Conservation (phyloP, 768 basidiomycete genomes). For the Pseudohyphozyma bogoriensis region DNA sequence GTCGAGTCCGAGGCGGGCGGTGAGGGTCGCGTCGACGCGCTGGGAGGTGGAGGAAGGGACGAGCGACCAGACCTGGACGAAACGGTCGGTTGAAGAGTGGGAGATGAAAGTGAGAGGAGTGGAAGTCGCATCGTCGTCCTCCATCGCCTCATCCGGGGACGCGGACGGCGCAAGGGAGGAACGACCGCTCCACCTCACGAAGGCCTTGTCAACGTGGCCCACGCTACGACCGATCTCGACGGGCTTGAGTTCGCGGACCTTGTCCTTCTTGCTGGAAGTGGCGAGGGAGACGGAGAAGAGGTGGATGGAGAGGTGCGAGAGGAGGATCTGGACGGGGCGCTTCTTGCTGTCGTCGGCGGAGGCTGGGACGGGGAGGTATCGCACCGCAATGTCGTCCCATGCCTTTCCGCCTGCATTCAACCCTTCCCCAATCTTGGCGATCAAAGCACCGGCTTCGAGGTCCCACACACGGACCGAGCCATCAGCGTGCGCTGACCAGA, state of each 20-base stretch:
- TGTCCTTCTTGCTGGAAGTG: conserved; percentile 24
- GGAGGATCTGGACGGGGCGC: conserved; percentile 17
- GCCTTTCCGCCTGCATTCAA: conserved; percentile 1
- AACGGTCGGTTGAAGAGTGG: conserved; percentile 23
- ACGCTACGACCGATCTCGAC: conserved; percentile 20
- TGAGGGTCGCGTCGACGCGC: conserved; percentile 13
- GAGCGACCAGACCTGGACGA: conserved; percentile 24
- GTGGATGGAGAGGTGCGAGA: conserved; percentile 22
- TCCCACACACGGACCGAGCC: conserved; percentile 25
- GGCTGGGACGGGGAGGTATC: conserved; percentile 13
- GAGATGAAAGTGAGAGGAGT: conserved; percentile 20
- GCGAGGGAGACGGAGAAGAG: conserved; percentile 16
- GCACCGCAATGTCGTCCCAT: conserved; percentile 25
- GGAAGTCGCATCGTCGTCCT: conserved; percentile 1
- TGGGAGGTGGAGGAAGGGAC: conserved; percentile 4
- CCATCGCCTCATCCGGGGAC: background rate
- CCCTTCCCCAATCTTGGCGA: conserved; percentile 14
- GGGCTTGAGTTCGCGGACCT: conserved; percentile 21
- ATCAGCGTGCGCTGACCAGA: conserved; percentile 27
- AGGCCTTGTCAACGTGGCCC: conserved; percentile 24
- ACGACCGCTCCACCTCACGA: conserved; percentile 12
- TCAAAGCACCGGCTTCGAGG: background rate
- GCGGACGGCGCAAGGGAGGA: background rate
- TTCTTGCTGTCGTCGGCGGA: background rate
- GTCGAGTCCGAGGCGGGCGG: conserved; percentile 27